phyloP scores from a whole-genome alignment of 2,329 filamentous ascomycete species.

The Aureobasidium vineae region DNA sequence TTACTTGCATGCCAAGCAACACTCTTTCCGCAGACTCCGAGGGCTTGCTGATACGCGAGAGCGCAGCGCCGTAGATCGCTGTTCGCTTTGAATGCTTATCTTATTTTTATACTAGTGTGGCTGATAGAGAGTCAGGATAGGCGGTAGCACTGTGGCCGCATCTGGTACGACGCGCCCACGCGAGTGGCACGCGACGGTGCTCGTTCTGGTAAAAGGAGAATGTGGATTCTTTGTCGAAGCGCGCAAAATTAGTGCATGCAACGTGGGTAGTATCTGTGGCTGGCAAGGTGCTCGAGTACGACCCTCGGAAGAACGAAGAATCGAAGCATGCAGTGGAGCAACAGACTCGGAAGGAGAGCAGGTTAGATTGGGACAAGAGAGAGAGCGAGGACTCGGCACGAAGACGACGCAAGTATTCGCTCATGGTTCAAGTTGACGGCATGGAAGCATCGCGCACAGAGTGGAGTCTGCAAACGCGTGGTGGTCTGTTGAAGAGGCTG shows the following conservation, averaged over 20 bases:
- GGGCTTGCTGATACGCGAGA: slow-evolving; percentile 7
- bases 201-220: slow-evolving; percentile 8
- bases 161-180: slow-evolving; percentile 17
- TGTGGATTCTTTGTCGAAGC: neutral
- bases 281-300: neutral
- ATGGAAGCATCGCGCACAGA: neutral
- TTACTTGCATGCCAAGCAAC: slow-evolving; percentile 20
- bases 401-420: neutral
- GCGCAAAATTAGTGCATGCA: slow-evolving; percentile 13
- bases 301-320: neutral
- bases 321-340: neutral
- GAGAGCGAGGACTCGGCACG: neutral
- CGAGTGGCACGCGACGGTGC: neutral
- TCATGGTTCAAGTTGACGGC: neutral
- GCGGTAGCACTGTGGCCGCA: slow-evolving; percentile 4
- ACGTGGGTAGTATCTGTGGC: slow-evolving; percentile 14
- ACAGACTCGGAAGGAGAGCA: neutral
- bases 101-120: slow-evolving; percentile 13
- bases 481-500: neutral
- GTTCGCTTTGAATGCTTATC: slow-evolving; percentile 11
- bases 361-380: neutral
- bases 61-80: slow-evolving; percentile 3
- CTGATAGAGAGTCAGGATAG: neutral
- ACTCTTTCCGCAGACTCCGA: slow-evolving; percentile 9
- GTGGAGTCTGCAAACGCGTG: neutral